Evolutionary conservation across 2,329 filamentous ascomycete genomes (phyloP), one percentile per base, ranked within the genome.

Genomic region (Dothideomycetes sp.): DNA sequence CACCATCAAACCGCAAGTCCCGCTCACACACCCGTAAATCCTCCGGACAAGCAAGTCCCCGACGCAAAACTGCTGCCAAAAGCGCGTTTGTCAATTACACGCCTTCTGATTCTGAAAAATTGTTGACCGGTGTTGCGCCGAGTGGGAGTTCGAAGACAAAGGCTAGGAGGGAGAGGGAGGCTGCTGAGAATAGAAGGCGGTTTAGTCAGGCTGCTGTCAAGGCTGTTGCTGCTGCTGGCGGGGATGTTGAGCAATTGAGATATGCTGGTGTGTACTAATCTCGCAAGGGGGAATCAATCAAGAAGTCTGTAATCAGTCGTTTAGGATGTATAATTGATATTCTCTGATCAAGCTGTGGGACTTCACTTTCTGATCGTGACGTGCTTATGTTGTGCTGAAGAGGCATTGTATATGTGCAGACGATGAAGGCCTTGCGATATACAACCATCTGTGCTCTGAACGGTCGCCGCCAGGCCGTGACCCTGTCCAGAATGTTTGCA

Each of bases 121-220:
- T 98, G 30, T 76, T 98, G 61, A 85, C 77, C 6, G 89, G 88
- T 4, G 91, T 98, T 10, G 91, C 91, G 32, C 89, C 89, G 1
- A 88, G 82, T 49, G 91, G 91, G 8, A 87, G 80, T 51, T 84
- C 78, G 50, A 96, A 96, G 73, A 96, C 91, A 7, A 95, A 95
- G 59, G 86, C 86, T n/a, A 68, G 87, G 41, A 69, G 91, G 36
- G 89, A 96, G 61, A 83, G 85, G 59, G 89, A 95, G 65, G 85
- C 85, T 2, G 70, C 74, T 39, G 89, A 95, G 55, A 80, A 81
- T 62, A 70, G 84, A 52, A 65, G 80, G 50, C 71, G 74, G 56
- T 57, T 88, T 41, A 80, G 74, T 53, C 76, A 84, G 59, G 77
- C 78, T 6, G 79, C 82, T 20, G 63, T 81, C 47, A 76, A 76